A percentile compares a stretch with the other conserved stretches of the same genome.
phyloP scores from a whole-genome alignment of 257 asterid species.

The Fraxinus pennsylvanica region DNA sequence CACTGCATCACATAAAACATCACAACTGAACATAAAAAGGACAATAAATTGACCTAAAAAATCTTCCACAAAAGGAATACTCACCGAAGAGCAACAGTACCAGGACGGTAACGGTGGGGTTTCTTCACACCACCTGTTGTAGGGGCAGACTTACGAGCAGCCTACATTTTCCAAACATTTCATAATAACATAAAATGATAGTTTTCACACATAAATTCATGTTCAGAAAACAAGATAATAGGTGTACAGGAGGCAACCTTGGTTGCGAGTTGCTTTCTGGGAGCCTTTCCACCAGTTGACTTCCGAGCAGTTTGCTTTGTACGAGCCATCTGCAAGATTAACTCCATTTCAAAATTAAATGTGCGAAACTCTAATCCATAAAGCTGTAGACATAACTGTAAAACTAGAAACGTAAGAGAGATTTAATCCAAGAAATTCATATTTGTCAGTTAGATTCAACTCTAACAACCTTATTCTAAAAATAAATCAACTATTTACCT shows the following conservation, averaged over 20 bases:
- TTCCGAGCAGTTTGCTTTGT: constrained; percentile 69
- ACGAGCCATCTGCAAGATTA: constrained; percentile 50
- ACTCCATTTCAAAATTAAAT: neutral
- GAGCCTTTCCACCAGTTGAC: constrained; percentile 68
- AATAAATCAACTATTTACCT: neutral
- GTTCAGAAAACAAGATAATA: neutral
- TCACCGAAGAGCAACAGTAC: constrained; percentile 64
- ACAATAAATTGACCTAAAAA: neutral
- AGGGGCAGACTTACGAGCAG: constrained; percentile 68
- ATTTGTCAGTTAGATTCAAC: neutral
- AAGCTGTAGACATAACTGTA: neutral
- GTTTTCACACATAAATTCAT: neutral
- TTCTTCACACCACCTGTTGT: constrained; percentile 68
- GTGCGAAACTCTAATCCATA: neutral
- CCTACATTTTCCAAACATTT: constrained; percentile 21
- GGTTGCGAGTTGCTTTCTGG: constrained; percentile 65
- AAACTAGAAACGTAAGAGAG: neutral
- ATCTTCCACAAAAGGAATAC: neutral
- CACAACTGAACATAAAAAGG: neutral
- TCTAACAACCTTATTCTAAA: neutral
- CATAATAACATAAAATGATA: neutral
- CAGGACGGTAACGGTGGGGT: constrained; percentile 66
- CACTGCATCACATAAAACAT: constrained; percentile 32
- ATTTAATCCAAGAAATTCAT: neutral
- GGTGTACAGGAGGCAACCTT: constrained; percentile 32